Conservation (phyloP, 495 filamentous ascomycete species). For the Wilcoxina mikolae region DNA sequence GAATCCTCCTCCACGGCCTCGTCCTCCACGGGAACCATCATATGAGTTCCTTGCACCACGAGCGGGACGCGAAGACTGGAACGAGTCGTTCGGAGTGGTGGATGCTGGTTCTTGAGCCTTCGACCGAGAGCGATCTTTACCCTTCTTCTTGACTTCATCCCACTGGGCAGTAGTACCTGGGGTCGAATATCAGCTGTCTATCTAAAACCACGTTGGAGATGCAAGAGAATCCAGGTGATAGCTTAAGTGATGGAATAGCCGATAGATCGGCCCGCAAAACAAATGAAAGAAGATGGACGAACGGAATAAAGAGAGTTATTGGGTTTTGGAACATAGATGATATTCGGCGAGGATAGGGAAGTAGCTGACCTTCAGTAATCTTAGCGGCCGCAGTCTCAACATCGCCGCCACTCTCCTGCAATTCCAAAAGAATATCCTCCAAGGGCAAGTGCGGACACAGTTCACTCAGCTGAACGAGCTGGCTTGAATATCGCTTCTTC, state of each 20-base stretch:
- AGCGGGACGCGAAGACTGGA: slow-evolving; percentile 33
- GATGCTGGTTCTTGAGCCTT: slow-evolving; percentile 62
- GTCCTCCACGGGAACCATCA: slow-evolving; percentile 46
- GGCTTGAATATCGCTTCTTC: slow-evolving; percentile 67
- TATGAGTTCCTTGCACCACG: slow-evolving; percentile 19
- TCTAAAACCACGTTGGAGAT: background rate
- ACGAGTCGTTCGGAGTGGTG: slow-evolving; percentile 33
- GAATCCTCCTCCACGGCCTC: slow-evolving; percentile 46
- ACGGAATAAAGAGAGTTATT: too few relatives aligned
- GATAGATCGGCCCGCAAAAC: background rate
- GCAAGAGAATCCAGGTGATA: slow-evolving; percentile 9
- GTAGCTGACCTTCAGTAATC: slow-evolving; percentile 69
- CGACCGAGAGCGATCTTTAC: slow-evolving; percentile 63
- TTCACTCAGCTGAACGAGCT: slow-evolving; percentile 66
- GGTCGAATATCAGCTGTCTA: background rate
- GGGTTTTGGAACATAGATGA: too few relatives aligned
- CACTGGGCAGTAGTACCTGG: slow-evolving; percentile 82
- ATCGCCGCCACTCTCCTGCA: slow-evolving; percentile 85
- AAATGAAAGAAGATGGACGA: too few relatives aligned
- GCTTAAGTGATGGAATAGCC: background rate
- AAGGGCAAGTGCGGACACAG: slow-evolving; percentile 87
- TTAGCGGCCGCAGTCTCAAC: slow-evolving; percentile 67
- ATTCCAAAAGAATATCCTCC: slow-evolving; percentile 76
- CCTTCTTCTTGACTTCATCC: slow-evolving; percentile 87
- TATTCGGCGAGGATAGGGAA: slow-evolving; percentile 9